Base-by-base conservation (phyloP, 2,329 filamentous ascomycete genomes). In the Macroventuria anomochaeta region DNA sequence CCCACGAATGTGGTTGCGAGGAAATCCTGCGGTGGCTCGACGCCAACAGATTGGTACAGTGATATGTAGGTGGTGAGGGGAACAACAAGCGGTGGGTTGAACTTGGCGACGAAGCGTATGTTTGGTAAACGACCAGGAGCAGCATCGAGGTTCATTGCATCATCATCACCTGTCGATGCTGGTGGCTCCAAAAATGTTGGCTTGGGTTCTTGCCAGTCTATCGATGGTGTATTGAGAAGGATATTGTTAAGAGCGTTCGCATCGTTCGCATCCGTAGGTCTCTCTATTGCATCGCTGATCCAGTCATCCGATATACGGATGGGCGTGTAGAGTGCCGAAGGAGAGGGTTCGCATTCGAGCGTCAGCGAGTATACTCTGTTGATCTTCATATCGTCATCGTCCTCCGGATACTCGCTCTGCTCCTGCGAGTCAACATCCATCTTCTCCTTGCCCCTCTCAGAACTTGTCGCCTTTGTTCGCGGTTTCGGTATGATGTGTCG, bases 181-280 rank as follows among this genome's bases (percentile, higher is more conserved):
- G 65, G n/a, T 2, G 69, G 54, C 13, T 70, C 66, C 28, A 74
- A 65, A 23, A 88, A 80, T 1, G 85, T 87, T 42, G 85, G 83
- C 3, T 85, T 82, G 0, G 90, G 90, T 53, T 93, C 87, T 33
- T 86, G 81, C 90, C 90, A 93, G 76, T 91, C 85, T 28, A 85
- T 75, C 2, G 74, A 74, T 0, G 75, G 69, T 74, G 68, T 58
- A 80, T 77, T 64, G 75, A 79, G 63, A 1, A 76, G 7, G 74
- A 79, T 33, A 76, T 66, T 71, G 41, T 70, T 58, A 12, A 74
- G 77, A 12, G 61, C 53, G 31, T 64, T 58, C 79, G 68, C 58
- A 29, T 75, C 73, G 15, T 66, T 57, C n/a, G 67, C 65, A 43
- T 73, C 69, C 2, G 65, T 74, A 2, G 79, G 69, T 63, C 88